Evolutionary conservation across 305 asterid species (phyloP), one percentile per base, ranked within the genome.

Genomic region (Solanum chacoense): DNA sequence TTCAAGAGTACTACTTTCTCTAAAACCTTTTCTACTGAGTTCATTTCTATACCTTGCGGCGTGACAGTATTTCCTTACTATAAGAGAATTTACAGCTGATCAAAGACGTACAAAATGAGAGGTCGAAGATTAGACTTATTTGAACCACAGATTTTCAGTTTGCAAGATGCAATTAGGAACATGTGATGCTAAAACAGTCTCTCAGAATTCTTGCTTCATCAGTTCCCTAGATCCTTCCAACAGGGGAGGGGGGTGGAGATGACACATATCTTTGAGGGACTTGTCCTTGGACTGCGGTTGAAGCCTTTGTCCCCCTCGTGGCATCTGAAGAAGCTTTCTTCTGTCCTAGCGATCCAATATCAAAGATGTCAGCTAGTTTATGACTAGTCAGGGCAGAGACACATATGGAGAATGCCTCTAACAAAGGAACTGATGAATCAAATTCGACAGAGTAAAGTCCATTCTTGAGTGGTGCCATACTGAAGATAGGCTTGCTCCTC

Each of bases 221-320:
- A 74, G 38, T 36, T 72, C 34, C 84, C 69, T 87, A 97, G 85
- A 95, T 95, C 93, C 99, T 95, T 87, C 97, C 99, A 37, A 92
- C 98, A 0, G 99, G 99, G 34, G 99, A 96, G 34, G 93, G 85
- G 9, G 99, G 99, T 34, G 99, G 99, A 85, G 92, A 93, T 12
- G 98, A 87, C 26, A 92, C 89, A 89, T 92, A 96, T 90, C 91
- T 93, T 69, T 92, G 94, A 45, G 98, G 96, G 50, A 89, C 32
- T 90, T 92, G 93, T 80, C 91, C 92, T 74, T 89, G 93, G 88
- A 91, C 72, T 6, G 79, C 14, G 88, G 89, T 38, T 11, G 91
- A 63, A 4, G 90, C 88, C 91, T 90, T 94, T 88, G 35, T 88
- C 76, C 2, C 83, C 86, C 42, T 88, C 93, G 22, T 34, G 67